phyloP scores from a whole-genome alignment of 768 basidiomycete species.

The Hericium coralloides region DNA sequence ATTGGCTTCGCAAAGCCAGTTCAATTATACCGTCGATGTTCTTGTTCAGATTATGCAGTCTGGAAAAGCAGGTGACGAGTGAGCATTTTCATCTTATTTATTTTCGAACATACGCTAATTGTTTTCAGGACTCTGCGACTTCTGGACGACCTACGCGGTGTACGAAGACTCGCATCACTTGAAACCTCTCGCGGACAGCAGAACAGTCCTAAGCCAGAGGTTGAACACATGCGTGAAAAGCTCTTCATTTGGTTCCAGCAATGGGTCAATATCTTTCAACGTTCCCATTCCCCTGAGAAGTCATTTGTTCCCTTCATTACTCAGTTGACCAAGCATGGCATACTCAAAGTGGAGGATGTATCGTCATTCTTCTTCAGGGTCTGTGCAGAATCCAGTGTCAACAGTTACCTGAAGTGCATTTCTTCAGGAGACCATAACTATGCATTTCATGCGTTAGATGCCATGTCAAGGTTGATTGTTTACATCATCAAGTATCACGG shows the following conservation, averaged over 20 bases:
- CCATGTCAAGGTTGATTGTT: constrained; percentile 88
- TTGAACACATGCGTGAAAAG: constrained; percentile 67
- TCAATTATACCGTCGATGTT: constrained; percentile 73
- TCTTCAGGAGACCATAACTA: constrained; percentile 63
- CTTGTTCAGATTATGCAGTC: constrained; percentile 62
- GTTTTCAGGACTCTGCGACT: constrained; percentile 52
- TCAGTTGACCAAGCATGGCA: constrained; percentile 94
- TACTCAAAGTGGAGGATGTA: constrained; percentile 90
- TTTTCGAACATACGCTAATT: constrained; percentile 3
- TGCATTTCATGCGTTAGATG: constrained; percentile 90
- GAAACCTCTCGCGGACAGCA: constrained; percentile 22
- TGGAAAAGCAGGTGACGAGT: constrained; percentile 79
- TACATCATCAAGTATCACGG: constrained; percentile 99
- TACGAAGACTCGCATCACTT: constrained; percentile 40
- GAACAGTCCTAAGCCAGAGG: constrained; percentile 58
- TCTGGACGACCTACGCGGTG: constrained; percentile 74
- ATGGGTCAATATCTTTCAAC: constrained; percentile 94
- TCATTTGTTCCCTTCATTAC: constrained; percentile 95
- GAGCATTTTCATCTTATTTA: too few species aligned
- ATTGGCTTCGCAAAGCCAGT: constrained; percentile 69
- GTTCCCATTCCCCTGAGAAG: constrained; percentile 85
- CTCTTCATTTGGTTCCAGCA: constrained; percentile 80
- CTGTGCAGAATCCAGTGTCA: constrained; percentile 90
- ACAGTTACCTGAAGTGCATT: constrained; percentile 72
- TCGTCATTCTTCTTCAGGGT: constrained; percentile 99